Percentiles rank a stretch among this genome's conserved stretches.
These are phyloP conservation scores for Candida boleticola DNA, from an alignment of 805 yeast species.

Conservation along the genomic window DNA sequence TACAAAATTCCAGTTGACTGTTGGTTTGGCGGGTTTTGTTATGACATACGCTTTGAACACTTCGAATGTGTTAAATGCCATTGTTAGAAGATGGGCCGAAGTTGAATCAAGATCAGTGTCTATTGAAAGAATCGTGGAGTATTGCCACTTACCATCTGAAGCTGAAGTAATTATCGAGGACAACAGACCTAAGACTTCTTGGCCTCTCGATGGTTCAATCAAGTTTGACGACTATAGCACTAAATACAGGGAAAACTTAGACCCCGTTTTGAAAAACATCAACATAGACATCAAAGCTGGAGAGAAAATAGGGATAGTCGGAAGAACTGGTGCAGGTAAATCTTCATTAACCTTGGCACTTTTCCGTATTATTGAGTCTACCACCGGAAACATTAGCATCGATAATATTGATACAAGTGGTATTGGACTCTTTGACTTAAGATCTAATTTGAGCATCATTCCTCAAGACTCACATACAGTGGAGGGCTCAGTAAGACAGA, in stretches of 20 bases:
- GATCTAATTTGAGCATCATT: conserved; percentile 26
- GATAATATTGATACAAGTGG: conserved; percentile 21
- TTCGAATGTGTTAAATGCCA: conserved; percentile 17
- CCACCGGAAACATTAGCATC: conserved; percentile 22
- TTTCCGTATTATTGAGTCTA: conserved; percentile 27
- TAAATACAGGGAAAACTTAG: conserved; percentile 23
- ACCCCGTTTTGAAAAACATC: conserved; percentile 24
- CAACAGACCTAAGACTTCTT: conserved; percentile 11
- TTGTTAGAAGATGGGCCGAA: conserved; percentile 24
- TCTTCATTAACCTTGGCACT: conserved; percentile 26
- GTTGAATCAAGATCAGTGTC: conserved; percentile 25
- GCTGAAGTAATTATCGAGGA: conserved; percentile 12
- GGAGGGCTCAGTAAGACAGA: conserved; percentile 24
- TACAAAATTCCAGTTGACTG: conserved; percentile 17
- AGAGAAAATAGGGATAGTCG: conserved; percentile 30
- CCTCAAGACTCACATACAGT: conserved; percentile 28
- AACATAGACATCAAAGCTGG: conserved; percentile 19
- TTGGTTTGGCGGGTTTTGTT: conserved; percentile 26
- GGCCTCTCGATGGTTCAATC: conserved; percentile 25
- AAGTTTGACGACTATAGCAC: conserved; percentile 22
- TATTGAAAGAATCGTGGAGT: conserved; percentile 26
- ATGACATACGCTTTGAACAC: conserved; percentile 27
- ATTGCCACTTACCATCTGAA: conserved; percentile 20
- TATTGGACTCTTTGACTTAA: conserved; percentile 25
- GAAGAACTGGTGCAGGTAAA: conserved; percentile 32